phyloP scores from a whole-genome alignment of 805 yeast species.

The Saccharomycopsis malanga region DNA sequence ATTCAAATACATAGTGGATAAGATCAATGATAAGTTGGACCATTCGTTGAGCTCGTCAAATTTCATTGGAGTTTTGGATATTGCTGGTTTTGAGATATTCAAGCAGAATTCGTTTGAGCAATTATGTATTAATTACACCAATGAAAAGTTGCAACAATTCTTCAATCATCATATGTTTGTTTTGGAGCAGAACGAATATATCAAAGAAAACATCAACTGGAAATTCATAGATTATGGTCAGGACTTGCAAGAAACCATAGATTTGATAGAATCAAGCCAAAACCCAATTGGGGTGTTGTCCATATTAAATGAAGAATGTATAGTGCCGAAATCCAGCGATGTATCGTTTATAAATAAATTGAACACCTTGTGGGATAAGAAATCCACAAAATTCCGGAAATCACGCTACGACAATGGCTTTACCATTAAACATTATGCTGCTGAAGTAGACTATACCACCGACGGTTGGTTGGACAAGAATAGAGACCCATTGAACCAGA shows the following conservation, averaged over 20 bases:
- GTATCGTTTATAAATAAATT: constrained; percentile 75
- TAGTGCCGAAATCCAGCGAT: constrained; percentile 87
- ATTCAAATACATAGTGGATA: constrained; percentile 68
- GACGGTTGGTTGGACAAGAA: constrained; percentile 94
- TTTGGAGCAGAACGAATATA: constrained; percentile 92
- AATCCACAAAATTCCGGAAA: constrained; percentile 55
- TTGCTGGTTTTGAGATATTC: constrained; percentile 95
- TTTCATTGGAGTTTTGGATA: constrained; percentile 93
- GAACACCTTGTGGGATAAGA: constrained; percentile 50
- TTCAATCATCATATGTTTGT: constrained; percentile 96
- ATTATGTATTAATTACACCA: constrained; percentile 94
- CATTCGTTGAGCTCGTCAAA: constrained; percentile 37
- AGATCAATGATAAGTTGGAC: constrained; percentile 64
- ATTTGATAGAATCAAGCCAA: constrained; percentile 66
- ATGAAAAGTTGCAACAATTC: constrained; percentile 95
- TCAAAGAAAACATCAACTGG: constrained; percentile 92
- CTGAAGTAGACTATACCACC: constrained; percentile 86
- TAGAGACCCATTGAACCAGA: constrained; percentile 84
- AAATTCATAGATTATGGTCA: constrained; percentile 92
- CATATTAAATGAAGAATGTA: constrained; percentile 88
- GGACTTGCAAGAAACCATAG: constrained; percentile 91
- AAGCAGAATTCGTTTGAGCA: constrained; percentile 93
- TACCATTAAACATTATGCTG: constrained; percentile 88
- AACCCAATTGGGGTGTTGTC: constrained; percentile 78
- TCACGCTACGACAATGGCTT: constrained; percentile 74